A percentile compares a stretch with the other conserved stretches of the same genome.
These are phyloP conservation scores for Verticillium nubilum DNA, from an alignment of 2,329 filamentous ascomycete species.

Conservation along the genomic window DNA sequence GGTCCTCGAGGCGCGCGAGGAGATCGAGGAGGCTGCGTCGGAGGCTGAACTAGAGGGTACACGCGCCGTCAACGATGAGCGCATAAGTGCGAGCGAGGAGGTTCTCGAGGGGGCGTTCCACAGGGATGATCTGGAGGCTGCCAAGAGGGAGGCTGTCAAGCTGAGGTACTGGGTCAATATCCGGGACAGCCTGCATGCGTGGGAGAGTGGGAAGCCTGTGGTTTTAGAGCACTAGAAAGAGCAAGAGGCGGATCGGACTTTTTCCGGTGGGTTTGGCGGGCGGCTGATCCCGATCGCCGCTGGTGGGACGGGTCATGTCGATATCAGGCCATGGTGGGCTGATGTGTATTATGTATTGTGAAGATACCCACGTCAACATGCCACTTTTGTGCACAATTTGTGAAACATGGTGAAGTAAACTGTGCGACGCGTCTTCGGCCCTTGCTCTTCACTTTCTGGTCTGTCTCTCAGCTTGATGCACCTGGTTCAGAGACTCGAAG, in stretches of 20 bases:
- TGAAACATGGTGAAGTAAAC: not conserved
- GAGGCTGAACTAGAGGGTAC: constrained; percentile 61
- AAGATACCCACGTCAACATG: constrained; percentile 4
- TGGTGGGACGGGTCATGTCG: constrained; percentile 4
- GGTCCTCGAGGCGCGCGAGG: constrained; percentile 75
- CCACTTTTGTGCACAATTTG: not conserved
- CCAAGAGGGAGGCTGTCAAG: constrained; percentile 67
- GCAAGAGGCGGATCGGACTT: not conserved
- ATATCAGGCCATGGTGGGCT: constrained; percentile 10
- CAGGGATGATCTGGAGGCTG: constrained; percentile 57
- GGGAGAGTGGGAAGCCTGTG: constrained; percentile 70
- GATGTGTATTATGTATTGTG: constrained; percentile 1
- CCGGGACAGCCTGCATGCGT: constrained; percentile 70
- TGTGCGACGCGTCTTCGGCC: not conserved
- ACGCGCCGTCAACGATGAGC: constrained; percentile 58
- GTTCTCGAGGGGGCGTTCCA: constrained; percentile 61
- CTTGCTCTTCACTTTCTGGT: not conserved
- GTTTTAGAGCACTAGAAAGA: constrained; percentile 42
- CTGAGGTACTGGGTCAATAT: constrained; percentile 91
- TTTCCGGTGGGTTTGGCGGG: not conserved
- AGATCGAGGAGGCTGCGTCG: constrained; percentile 62
- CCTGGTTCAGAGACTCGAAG: too few relatives aligned
- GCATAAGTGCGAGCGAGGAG: constrained; percentile 60
- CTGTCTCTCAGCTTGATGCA: not conserved
- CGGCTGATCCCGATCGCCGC: not conserved